phyloP scores from a whole-genome alignment of 495 filamentous ascomycete species.

The Xylona heveae region DNA sequence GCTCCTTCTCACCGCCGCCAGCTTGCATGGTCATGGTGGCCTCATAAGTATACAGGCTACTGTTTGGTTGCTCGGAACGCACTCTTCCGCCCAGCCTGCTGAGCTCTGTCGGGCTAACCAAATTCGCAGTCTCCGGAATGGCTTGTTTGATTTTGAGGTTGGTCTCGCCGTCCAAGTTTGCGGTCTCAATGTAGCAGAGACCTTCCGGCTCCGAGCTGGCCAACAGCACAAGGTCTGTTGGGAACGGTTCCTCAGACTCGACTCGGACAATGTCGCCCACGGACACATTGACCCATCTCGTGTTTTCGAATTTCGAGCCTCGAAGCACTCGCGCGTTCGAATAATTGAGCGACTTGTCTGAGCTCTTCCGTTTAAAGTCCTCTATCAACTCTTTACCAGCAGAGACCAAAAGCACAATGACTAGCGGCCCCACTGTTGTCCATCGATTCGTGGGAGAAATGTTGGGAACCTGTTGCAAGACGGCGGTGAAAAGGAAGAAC shows the following conservation, averaged over 20 bases:
- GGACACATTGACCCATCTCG: slow-evolving; percentile 79
- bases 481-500: slow-evolving; percentile 97
- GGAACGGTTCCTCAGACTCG: slow-evolving; percentile 90
- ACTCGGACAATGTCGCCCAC: slow-evolving; percentile 92
- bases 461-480: slow-evolving; percentile 84
- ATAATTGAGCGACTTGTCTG: slow-evolving; percentile 72
- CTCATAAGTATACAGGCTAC: slow-evolving; percentile 96
- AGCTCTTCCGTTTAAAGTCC: slow-evolving; percentile 74
- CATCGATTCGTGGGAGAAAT: slow-evolving; percentile 87
- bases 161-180: slow-evolving; percentile 94
- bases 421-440: slow-evolving; percentile 86
- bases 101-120: slow-evolving; percentile 74
- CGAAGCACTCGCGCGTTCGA: slow-evolving; percentile 69
- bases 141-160: slow-evolving; percentile 99
- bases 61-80: slow-evolving; percentile 94
- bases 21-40: slow-evolving; percentile 83
- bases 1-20: slow-evolving; percentile 90
- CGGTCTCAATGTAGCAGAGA: slow-evolving; percentile 96
- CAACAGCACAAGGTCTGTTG: slow-evolving; percentile 78
- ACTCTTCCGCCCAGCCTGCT: slow-evolving; percentile 70
- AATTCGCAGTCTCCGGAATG: slow-evolving; percentile 73
- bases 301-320: slow-evolving; percentile 68
- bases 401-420: slow-evolving; percentile 76
- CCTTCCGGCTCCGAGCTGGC: slow-evolving; percentile 96
- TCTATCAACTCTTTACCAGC: slow-evolving; percentile 90